These are phyloP conservation scores for Cryphonectria nitschkei DNA, from an alignment of 2,329 filamentous ascomycete genomes.

Conservation along the genomic window DNA sequence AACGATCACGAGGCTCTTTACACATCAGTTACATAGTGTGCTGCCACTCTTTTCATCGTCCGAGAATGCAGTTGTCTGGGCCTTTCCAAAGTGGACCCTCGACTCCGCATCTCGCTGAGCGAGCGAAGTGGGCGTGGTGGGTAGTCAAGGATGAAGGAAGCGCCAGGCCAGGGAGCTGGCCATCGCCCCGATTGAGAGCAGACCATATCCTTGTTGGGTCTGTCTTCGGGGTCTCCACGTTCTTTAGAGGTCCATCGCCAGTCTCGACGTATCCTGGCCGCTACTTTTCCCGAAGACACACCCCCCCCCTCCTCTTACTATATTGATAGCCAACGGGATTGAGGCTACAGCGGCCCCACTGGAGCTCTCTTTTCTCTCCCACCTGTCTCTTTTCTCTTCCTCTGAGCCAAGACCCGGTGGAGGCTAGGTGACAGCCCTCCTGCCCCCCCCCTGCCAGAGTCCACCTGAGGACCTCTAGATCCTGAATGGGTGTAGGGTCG, in stretches of 20 bases:
- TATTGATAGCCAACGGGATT: slow-evolving; percentile 20
- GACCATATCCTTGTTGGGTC: slow-evolving; percentile 26
- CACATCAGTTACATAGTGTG: not conserved
- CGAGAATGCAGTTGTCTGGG: slow-evolving; percentile 29
- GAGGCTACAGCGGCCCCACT: slow-evolving; percentile 22
- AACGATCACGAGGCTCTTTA: not conserved
- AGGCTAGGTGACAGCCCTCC: slow-evolving; percentile 23
- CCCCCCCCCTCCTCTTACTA: slow-evolving; percentile 13
- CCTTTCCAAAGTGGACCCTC: slow-evolving; percentile 29
- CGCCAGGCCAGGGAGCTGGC: slow-evolving; percentile 19
- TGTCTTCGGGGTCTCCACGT: slow-evolving; percentile 23
- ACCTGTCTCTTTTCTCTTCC: not conserved
- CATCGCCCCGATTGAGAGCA: slow-evolving; percentile 28
- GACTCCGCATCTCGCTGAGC: slow-evolving; percentile 31
- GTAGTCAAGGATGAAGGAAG: slow-evolving; percentile 23
- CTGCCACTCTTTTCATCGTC: slow-evolving; percentile 18
- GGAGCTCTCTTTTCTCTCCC: slow-evolving; percentile 11
- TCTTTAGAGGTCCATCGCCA: slow-evolving; percentile 19
- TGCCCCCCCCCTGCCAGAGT: slow-evolving; percentile 9
- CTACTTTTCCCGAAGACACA: slow-evolving; percentile 14
- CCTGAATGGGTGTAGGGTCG: slow-evolving; percentile 18
- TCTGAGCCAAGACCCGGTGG: slow-evolving; percentile 22
- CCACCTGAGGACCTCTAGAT: slow-evolving; percentile 23
- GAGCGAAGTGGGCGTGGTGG: slow-evolving; percentile 27
- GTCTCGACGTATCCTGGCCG: slow-evolving; percentile 22